phyloP scores from a whole-genome alignment of 2,329 filamentous ascomycete genomes.

The Sphaerulina populicola region DNA sequence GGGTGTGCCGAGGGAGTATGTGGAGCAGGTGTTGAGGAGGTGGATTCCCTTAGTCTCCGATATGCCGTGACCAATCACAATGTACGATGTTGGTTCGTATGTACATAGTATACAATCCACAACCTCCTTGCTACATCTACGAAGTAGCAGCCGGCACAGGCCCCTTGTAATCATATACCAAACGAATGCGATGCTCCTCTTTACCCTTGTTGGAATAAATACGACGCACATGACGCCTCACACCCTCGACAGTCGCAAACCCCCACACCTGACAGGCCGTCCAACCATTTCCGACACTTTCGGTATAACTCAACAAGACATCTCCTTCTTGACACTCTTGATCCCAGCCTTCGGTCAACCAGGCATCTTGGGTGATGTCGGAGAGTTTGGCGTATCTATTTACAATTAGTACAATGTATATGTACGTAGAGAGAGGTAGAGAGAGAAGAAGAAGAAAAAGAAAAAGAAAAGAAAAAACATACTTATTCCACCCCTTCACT shows the following conservation, averaged over 20 bases:
- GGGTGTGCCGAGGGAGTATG: constrained; percentile 50
- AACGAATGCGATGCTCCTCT: constrained; percentile 33
- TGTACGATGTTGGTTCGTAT: no score
- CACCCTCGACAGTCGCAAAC: constrained; percentile 38
- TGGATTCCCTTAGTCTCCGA: constrained; percentile 37
- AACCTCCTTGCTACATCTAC: not conserved
- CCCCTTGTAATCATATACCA: constrained; percentile 38
- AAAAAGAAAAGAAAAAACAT: no score
- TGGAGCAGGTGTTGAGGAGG: constrained; percentile 46
- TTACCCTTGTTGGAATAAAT: constrained; percentile 35
- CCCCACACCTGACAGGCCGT: constrained; percentile 49
- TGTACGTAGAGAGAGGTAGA: no score
- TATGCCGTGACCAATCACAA: not conserved
- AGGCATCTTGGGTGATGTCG: constrained; percentile 37
- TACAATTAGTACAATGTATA: no score
- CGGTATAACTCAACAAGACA: constrained; percentile 45
- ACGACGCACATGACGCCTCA: constrained; percentile 35
- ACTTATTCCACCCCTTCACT: constrained; percentile 51
- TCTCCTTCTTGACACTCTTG: constrained; percentile 41
- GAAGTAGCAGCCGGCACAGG: constrained; percentile 3
- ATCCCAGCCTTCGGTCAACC: constrained; percentile 52
- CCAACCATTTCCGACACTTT: constrained; percentile 46
- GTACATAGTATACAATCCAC: no score
- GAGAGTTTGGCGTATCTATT: constrained; percentile 34
- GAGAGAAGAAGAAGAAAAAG: no score